Conservation (phyloP, 2,329 filamentous ascomycete species). For the Aspergillus texensis region DNA sequence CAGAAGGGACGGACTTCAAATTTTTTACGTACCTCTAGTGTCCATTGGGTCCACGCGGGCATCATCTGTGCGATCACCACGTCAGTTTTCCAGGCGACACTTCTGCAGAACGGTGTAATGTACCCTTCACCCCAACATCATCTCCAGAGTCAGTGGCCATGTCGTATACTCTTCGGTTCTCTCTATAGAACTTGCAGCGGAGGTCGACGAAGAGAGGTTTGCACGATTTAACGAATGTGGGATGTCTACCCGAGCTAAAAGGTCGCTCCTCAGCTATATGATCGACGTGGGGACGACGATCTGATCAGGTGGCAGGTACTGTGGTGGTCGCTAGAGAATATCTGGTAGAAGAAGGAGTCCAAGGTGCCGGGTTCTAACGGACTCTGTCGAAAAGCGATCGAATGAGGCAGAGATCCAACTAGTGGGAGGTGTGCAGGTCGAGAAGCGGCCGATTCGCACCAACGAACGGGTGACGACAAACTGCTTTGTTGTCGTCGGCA, state of each 20-base stretch:
- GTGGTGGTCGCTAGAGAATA: background rate
- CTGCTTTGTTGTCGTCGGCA: slow-evolving; percentile 28
- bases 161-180: background rate
- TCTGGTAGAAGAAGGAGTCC: background rate
- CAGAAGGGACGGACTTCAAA: background rate
- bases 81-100: background rate
- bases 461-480: slow-evolving; percentile 16
- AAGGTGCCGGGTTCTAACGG: background rate
- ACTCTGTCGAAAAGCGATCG: background rate
- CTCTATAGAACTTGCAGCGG: background rate
- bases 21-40: slow-evolving; percentile 16
- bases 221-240: background rate
- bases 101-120: background rate
- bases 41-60: slow-evolving; percentile 16
- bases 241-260: background rate
- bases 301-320: background rate
- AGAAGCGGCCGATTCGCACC: slow-evolving; percentile 5
- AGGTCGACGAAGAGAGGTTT: background rate
- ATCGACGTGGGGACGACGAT: background rate
- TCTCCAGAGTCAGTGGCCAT: slow-evolving; percentile 22
- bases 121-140: slow-evolving; percentile 19
- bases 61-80: slow-evolving; percentile 8
- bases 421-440: background rate
- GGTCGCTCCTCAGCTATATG: background rate
- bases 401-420: background rate